Base-by-base conservation (phyloP, 805 yeast genomes). In the Schwanniomyces yamadae region DNA sequence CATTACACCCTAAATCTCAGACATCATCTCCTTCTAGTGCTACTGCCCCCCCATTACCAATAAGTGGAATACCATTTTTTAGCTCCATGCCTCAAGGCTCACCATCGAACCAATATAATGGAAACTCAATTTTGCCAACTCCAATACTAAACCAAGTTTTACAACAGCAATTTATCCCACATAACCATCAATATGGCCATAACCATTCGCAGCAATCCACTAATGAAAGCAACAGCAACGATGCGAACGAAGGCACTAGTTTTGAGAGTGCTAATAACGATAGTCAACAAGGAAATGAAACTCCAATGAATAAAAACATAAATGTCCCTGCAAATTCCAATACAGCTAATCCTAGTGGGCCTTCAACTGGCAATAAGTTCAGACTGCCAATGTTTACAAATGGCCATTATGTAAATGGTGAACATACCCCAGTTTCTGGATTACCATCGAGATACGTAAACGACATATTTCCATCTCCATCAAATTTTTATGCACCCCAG, bases 391-490 rank as follows among this genome's bases (percentile, higher is more conserved):
- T 18, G 10, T 28, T 28, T 9, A 21, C 23, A 7, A 10, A 10
- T 8, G 10, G 10, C 23, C 39, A 29, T 13, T 46, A 15, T 46
- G 25, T 41, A 46, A 54, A 50, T 17, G 66, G 82, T 9, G 88
- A 82, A 25, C 88, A 82, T 41, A 80, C 89, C 0, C 87, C 90
- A 3, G 57, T 83, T 3, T 82, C 83, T 5, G 81, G 79, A 0
- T 61, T 85, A 16, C 90, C 95, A 2, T 77, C 85, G 2, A 69
- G 84, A 34, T 85, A 80, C 48, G 78, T 84, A 27, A 73, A 73
- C 40, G 95, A 85, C 48, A 66, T 82, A 53, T 78, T 86, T 49
- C 90, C 89, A 20, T 83, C 91, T 5, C 96, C 96, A 0, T 75
- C 80, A n/a, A 83, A 77, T 43, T 79, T 80, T 46, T 85, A 83